These are phyloP conservation scores for Lignosus rhinocerotis DNA, from an alignment of 1,284 basidiomycete genomes.

Conservation along the genomic window DNA sequence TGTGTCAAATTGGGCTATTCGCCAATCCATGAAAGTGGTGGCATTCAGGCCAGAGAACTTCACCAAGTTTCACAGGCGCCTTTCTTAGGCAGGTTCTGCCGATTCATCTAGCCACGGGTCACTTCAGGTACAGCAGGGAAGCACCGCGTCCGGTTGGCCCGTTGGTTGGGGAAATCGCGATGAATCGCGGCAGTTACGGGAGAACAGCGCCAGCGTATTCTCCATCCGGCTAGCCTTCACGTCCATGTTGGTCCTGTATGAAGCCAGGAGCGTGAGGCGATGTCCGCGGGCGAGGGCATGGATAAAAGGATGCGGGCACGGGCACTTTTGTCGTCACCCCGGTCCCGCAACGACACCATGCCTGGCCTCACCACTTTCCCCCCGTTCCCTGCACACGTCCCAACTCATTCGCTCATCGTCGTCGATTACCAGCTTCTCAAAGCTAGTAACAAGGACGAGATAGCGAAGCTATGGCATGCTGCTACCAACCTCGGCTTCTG, in stretches of 20 bases:
- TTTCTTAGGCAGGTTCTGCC: slow-evolving; percentile 6
- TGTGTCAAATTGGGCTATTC: slow-evolving; percentile 8
- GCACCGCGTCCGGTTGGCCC: slow-evolving; percentile 10
- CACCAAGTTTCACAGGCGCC: slow-evolving; percentile 5
- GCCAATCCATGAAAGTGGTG: slow-evolving; percentile 6
- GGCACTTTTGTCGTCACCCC: slow-evolving; percentile 6
- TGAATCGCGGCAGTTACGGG: slow-evolving; percentile 16
- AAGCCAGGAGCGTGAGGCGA: slow-evolving; percentile 11
- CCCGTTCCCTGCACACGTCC: slow-evolving; percentile 41
- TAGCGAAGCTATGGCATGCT: slow-evolving; percentile 37
- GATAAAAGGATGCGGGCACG: slow-evolving; percentile 23
- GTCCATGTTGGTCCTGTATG: slow-evolving; percentile 14
- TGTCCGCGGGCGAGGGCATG: slow-evolving; percentile 5
- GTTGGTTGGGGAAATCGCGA: slow-evolving; percentile 12
- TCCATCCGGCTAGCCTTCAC: slow-evolving; percentile 22
- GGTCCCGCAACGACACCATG: slow-evolving; percentile 24
- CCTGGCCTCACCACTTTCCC: slow-evolving; percentile 31
- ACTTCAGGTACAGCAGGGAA: slow-evolving; percentile 21
- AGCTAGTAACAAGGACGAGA: slow-evolving; percentile 32
- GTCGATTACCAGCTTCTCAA: slow-evolving; percentile 39
- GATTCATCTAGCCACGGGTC: slow-evolving; percentile 17
- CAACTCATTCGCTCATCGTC: slow-evolving; percentile 39
- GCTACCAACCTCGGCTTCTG: slow-evolving; percentile 41
- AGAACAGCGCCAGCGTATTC: slow-evolving; percentile 17
- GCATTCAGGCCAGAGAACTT: slow-evolving; percentile 8